Evolutionary conservation across 306 rosid genomes (phyloP), one percentile per base, ranked within the genome.

Genomic region (Lotus japonicus): DNA sequence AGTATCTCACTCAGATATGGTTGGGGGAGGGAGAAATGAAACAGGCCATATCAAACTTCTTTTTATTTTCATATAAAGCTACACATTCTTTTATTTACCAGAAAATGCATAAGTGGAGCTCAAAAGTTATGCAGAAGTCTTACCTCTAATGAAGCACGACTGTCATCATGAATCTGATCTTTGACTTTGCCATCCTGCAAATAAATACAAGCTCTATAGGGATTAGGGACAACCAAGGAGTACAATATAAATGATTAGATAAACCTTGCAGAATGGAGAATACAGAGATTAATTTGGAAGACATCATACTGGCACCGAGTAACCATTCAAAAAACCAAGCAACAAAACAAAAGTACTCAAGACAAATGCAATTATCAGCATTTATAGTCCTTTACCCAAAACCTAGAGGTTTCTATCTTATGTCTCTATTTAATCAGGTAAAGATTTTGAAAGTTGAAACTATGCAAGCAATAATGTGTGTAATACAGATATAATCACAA

Each of bases 151-250:
- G 86, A 79, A 75, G 87, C 74, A 69, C 38, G 44, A 75, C 41
- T 83, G 68, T 88, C 94, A 61, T 58, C 66, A 50, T 44, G 63
- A 64, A 75, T 58, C 70, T 84, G 97, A 80, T 88, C 95, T 66
- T 80, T 85, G 57, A 79, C 66, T 83, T 83, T 79, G 31, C 69
- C 72, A 67, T 88, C 96, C 96, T 94, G 84, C 77, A 86, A 65
- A 49, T 57, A 66, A 52, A 79, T 36, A 50, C 46, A 13, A 71
- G 65, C 31, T 14, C 41, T 50, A 42, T 41, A 46, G 36, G 36
- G 7, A 31, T 31, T 31, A 28, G 64, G 61, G 60, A 35, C 58
- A 70, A 41, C 44, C 33, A 61, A 35, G 62, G 63, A 45, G 50
- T 33, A 11, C 5, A 44, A 39, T 41, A 65, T 48, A 72, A 68